phyloP scores from a whole-genome alignment of 495 filamentous ascomycete genomes.

The Penicillium waksmanii region DNA sequence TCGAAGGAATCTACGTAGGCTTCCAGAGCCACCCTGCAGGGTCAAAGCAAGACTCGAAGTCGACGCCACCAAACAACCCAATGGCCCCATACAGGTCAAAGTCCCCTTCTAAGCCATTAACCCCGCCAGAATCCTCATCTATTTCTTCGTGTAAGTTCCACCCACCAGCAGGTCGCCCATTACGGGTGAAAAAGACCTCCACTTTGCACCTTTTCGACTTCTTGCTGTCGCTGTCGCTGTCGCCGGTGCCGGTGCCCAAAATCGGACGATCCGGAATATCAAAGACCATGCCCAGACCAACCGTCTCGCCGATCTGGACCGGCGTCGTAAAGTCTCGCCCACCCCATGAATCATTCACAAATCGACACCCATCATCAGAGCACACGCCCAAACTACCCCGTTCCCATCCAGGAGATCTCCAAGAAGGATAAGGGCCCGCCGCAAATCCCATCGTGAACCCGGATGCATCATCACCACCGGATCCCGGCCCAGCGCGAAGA shows the following conservation, averaged over 20 bases:
- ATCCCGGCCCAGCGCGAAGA: conserved; percentile 39
- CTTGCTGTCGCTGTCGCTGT: conserved; percentile 11
- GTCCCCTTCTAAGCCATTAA: conserved; percentile 77
- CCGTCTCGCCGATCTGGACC: conserved; percentile 56
- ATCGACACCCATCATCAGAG: conserved; percentile 86
- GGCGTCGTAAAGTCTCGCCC: conserved; percentile 71
- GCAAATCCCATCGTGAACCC: conserved; percentile 76
- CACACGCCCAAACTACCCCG: conserved; percentile 84
- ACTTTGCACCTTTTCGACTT: conserved; percentile 39
- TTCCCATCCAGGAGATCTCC: conserved; percentile 91
- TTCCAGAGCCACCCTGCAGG: conserved; percentile 50
- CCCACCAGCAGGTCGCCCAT: conserved; percentile 63
- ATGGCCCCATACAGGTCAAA: conserved; percentile 81
- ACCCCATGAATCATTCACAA: conserved; percentile 84
- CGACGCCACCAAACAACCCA: conserved; percentile 72
- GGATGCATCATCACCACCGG: conserved; percentile 38
- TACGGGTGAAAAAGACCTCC: conserved; percentile 77
- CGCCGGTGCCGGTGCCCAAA: neutral
- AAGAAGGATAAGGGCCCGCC: conserved; percentile 82
- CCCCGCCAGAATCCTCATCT: conserved; percentile 67
- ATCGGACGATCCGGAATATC: conserved; percentile 27
- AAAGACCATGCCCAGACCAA: conserved; percentile 76
- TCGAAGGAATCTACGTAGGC: conserved; percentile 10
- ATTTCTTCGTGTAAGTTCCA: conserved; percentile 88
- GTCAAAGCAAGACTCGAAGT: conserved; percentile 72